Evolutionary conservation across 805 yeast genomes (phyloP).

Genomic region (Hanseniaspora meyeri): DNA sequence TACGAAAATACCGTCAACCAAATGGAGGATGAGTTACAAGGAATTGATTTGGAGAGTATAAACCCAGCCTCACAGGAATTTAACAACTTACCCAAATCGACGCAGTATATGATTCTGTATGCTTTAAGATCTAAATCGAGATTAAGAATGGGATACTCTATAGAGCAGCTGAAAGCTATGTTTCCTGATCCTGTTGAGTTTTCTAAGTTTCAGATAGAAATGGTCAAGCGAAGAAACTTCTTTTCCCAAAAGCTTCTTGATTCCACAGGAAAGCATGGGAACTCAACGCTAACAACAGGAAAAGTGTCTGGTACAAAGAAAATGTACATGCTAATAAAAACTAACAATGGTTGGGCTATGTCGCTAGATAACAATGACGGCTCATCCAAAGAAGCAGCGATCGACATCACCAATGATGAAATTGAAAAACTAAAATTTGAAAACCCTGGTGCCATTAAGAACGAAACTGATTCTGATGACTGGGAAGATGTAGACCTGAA

Average conservation of each 20-base stretch:
- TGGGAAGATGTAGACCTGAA: slow-evolving; percentile 54
- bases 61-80: slow-evolving; percentile 80
- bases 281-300: slow-evolving; percentile 27
- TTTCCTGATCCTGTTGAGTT: slow-evolving; percentile 84
- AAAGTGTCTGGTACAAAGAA: slow-evolving; percentile 75
- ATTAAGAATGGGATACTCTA: slow-evolving; percentile 86
- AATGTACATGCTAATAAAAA: slow-evolving; percentile 61
- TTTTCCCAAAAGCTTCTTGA: slow-evolving; percentile 80
- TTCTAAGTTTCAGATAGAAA: slow-evolving; percentile 81
- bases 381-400: slow-evolving; percentile 34
- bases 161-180: slow-evolving; percentile 69
- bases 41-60: slow-evolving; percentile 54
- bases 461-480: slow-evolving; percentile 36
- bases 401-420: slow-evolving; percentile 21
- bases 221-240: slow-evolving; percentile 83
- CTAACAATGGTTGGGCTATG: slow-evolving; percentile 74
- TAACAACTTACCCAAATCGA: slow-evolving; percentile 58
- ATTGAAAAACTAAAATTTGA: slow-evolving; percentile 13
- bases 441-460: slow-evolving; percentile 20
- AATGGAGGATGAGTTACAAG: slow-evolving; percentile 50
- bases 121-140: slow-evolving; percentile 74
- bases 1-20: slow-evolving; percentile 47
- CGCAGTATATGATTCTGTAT: slow-evolving; percentile 79
- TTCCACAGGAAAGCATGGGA: slow-evolving; percentile 60
- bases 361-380: slow-evolving; percentile 42